Conservation (phyloP, 2,329 filamentous ascomycete genomes). For the Colletotrichum sp. region DNA sequence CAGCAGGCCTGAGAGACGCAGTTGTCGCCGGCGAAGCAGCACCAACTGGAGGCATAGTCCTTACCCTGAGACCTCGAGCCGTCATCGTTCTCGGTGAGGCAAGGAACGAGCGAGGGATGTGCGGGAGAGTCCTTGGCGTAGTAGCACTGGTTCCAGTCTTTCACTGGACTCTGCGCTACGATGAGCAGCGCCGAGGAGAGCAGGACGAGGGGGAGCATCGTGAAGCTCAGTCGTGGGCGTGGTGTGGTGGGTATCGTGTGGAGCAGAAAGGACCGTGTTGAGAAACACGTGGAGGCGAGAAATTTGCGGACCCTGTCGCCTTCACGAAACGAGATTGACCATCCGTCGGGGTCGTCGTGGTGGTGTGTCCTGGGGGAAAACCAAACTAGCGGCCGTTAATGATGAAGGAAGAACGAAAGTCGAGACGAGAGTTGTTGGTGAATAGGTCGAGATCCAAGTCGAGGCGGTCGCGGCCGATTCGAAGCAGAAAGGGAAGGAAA, state of each 20-base stretch:
- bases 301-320: background rate
- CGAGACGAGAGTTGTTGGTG: background rate
- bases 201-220: background rate
- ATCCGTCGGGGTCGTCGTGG: background rate
- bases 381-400: background rate
- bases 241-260: background rate
- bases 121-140: background rate
- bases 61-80: background rate
- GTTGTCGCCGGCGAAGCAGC: slow-evolving; percentile 5
- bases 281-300: background rate
- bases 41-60: background rate
- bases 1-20: slow-evolving; percentile 7
- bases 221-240: background rate
- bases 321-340: background rate
- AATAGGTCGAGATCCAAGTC: background rate
- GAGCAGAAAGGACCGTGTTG: background rate
- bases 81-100: background rate
- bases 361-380: background rate
- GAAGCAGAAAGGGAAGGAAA: background rate
- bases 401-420: background rate
- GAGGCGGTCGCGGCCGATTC: background rate
- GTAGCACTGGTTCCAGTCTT: slow-evolving; percentile 13
- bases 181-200: background rate
- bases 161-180: background rate
- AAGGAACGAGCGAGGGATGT: background rate